Conservation (phyloP, 148 eudicot species). For the Rhododendron kiyosumense region DNA sequence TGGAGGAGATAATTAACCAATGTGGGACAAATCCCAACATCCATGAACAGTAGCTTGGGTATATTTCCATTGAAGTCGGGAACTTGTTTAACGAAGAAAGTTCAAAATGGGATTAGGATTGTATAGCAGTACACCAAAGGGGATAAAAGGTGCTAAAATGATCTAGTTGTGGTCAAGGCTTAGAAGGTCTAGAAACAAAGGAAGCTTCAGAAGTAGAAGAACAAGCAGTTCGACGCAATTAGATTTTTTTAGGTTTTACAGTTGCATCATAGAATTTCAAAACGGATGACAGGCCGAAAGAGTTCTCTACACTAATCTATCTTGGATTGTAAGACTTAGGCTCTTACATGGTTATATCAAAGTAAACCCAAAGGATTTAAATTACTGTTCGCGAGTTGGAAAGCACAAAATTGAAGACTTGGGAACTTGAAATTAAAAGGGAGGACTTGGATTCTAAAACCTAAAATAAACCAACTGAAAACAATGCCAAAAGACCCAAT, state of each 20-base stretch:
- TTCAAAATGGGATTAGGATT: neutral
- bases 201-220: neutral
- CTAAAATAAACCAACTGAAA: neutral
- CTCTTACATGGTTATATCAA: neutral
- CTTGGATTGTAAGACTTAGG: neutral
- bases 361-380: neutral
- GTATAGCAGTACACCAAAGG: neutral
- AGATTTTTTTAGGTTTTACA: neutral
- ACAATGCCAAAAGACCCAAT: neutral
- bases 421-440: neutral
- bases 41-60: neutral
- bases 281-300: neutral
- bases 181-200: neutral
- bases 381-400: neutral
- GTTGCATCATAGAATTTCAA: neutral
- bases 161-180: neutral
- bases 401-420: neutral
- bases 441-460: neutral
- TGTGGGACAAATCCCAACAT: too few relatives aligned
- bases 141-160: neutral
- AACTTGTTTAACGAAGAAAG: neutral
- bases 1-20: too few relatives aligned
- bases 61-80: neutral
- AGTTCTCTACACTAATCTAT: neutral
- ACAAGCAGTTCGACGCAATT: neutral